Evolutionary conservation across 2,329 filamentous ascomycete species (phyloP), one percentile per base, ranked within the genome.

Genomic region (Myriosclerotinia scirpicola): DNA sequence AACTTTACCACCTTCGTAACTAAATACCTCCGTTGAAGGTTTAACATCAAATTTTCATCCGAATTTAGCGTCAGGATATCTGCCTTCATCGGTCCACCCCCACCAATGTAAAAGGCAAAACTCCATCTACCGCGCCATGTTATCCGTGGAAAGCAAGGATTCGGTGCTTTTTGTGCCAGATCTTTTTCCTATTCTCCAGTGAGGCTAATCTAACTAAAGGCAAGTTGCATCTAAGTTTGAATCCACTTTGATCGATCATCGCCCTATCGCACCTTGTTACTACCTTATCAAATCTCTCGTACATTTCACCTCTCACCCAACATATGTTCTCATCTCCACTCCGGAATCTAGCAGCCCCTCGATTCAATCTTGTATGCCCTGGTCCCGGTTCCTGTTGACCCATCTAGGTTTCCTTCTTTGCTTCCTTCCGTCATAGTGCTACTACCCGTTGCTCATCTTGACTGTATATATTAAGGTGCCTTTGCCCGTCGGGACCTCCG

Each of bases 241-340:
- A 63, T n/a, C 60, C 50, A 65, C 54, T 53, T 60, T 22, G 64
- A 54, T 65, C 56, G 30, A 38, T 17, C 30, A 36, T 60, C 20
- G 42, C 12, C 64, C 64, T 65, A 65, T 65, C 64, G 60, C 38
- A 60, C 60, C 38, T 60, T 65, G 58, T 60, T 60, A 34, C 58
- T 38, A 60, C 44, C 44, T 50, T 50, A 12, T 60, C n/a, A 50
- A 36, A 44, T 34, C 58, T 60, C 44, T 60, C 44, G 20, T 60
- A 42, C 54, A 40, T 60, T 48, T 65, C 54, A 65, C 63, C 54
- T 50, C 48, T 60, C 63, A 59, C 38, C 36, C 56, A 50, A 38
- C 44, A 46, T 30, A 60, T 59, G 36, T 60, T 60, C 63, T 65
- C 42, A 60, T 60, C 54, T 65, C 63, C 63, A 65, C 63, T 65